Conservation (phyloP, 176 grass and related monocot genomes). For the Eragrostis nindensis region DNA sequence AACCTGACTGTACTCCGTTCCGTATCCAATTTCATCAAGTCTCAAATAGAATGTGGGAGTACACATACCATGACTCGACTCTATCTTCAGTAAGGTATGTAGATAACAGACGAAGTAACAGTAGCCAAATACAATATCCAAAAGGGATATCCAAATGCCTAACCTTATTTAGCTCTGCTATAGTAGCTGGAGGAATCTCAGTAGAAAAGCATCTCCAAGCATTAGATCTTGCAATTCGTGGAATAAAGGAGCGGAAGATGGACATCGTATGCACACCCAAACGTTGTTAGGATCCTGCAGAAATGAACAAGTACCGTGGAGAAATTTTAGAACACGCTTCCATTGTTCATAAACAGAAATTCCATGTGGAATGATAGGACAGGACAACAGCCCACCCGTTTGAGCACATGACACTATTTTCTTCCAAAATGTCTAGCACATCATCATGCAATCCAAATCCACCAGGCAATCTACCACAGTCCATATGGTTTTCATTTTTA, state of each 20-base stretch:
- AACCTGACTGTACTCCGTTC: background rate
- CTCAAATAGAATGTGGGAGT: background rate
- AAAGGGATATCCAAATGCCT: background rate
- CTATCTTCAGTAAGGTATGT: background rate
- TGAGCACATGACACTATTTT: background rate
- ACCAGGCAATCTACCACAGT: background rate
- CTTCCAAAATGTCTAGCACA: background rate
- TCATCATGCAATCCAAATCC: background rate
- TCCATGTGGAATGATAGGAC: background rate
- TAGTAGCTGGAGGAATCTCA: constrained; percentile 38
- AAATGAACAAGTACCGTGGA: constrained; percentile 9
- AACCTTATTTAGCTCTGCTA: constrained; percentile 75
- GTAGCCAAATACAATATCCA: background rate
- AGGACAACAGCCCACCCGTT: background rate
- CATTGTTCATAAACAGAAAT: background rate
- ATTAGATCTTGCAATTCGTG: constrained; percentile 36
- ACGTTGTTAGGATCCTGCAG: constrained; percentile 23
- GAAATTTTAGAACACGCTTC: constrained; percentile 11
- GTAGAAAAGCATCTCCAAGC: constrained; percentile 57
- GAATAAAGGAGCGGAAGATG: constrained; percentile 36
- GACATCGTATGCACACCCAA: constrained; percentile 6
- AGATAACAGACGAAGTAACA: background rate
- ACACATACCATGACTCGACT: background rate
- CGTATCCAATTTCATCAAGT: background rate
- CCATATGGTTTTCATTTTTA: background rate